phyloP scores from a whole-genome alignment of 441 rosid genomes.

The Euphorbia schlechtendalii region DNA sequence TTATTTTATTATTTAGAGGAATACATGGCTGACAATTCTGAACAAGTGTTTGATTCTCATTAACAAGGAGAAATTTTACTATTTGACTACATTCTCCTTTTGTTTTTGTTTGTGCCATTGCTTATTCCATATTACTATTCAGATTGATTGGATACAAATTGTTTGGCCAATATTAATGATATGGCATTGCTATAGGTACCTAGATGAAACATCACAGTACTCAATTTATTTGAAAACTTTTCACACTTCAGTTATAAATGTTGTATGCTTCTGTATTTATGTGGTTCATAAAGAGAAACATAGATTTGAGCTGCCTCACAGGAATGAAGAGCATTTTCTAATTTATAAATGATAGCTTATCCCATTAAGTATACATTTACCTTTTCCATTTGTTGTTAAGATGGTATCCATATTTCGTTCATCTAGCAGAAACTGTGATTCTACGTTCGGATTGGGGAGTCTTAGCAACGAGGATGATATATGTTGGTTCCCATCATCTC shows the following conservation, averaged over 20 bases:
- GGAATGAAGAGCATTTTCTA: too few species aligned
- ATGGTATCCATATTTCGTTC: background rate
- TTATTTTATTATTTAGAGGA: too few species aligned
- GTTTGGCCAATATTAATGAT: background rate
- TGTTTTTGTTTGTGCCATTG: background rate
- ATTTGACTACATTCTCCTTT: too few species aligned
- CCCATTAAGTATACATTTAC: too few species aligned
- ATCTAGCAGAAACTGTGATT: constrained; percentile 68
- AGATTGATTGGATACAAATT: background rate
- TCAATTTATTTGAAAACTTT: background rate
- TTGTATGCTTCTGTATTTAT: background rate
- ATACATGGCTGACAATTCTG: background rate
- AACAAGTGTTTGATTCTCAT: too few species aligned
- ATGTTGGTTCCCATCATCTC: constrained; percentile 70
- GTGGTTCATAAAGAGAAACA: background rate
- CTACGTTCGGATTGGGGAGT: constrained; percentile 65
- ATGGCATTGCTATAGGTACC: background rate
- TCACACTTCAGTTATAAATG: background rate
- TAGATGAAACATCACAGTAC: background rate
- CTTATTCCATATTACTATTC: background rate
- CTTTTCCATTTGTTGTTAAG: too few species aligned
- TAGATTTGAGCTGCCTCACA: too few species aligned
- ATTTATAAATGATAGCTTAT: too few species aligned
- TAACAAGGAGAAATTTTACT: too few species aligned
- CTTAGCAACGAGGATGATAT: constrained; percentile 57